Percentiles rank a stretch among this genome's conserved stretches.
Conservation (phyloP, 768 basidiomycete genomes). For the Ramaria sp. region DNA sequence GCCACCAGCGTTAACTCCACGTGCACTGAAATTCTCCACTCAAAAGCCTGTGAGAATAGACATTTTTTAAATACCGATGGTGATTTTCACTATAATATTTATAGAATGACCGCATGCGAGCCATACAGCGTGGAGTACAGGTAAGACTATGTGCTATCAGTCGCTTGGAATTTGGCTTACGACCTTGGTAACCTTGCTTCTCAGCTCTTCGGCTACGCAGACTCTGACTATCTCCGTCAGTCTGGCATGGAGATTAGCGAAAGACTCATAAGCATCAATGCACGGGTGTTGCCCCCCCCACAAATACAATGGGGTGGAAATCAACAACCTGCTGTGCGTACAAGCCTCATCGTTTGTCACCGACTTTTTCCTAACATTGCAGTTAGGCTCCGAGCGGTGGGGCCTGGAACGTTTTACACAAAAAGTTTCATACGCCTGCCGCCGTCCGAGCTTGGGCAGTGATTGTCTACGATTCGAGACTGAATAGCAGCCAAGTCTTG, state of each 20-base stretch:
- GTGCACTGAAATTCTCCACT: conserved; percentile 38
- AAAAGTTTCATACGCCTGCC: conserved; percentile 20
- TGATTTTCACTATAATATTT: neutral
- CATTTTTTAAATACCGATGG: neutral
- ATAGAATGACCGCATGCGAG: neutral
- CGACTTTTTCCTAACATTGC: neutral
- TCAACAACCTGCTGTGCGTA: neutral
- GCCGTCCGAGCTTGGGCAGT: conserved; percentile 25
- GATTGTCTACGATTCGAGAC: conserved; percentile 19
- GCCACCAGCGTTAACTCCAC: conserved; percentile 24
- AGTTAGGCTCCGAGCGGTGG: conserved; percentile 20
- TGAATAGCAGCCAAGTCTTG: conserved; percentile 7
- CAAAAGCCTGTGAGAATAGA: conserved; percentile 25
- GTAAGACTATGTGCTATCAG: conserved; percentile 13
- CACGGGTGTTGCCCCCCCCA: conserved; percentile 13
- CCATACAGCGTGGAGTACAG: conserved; percentile 4
- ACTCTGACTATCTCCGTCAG: conserved; percentile 32
- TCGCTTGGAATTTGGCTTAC: neutral
- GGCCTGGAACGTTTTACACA: conserved; percentile 26
- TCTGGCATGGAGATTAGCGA: conserved; percentile 27
- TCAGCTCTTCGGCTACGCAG: conserved; percentile 26
- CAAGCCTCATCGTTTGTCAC: neutral
- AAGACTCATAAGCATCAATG: conserved; percentile 8
- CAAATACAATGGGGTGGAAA: neutral
- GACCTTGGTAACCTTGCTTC: neutral